These are phyloP conservation scores for Vigna hirtella DNA, from an alignment of 306 rosid species.

Conservation along the genomic window DNA sequence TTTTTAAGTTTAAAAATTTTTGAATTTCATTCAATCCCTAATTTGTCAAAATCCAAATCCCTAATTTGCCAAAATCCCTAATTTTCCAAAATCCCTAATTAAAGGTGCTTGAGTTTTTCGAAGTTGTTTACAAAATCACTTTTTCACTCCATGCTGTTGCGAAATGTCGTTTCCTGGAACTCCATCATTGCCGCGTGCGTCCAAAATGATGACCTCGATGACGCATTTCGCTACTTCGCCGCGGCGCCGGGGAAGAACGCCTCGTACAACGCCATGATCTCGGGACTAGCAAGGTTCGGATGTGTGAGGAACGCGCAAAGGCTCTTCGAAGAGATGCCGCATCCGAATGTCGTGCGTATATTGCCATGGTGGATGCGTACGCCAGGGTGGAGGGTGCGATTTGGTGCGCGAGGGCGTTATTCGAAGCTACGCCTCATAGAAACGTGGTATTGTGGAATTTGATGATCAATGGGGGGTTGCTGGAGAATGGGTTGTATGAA, in stretches of 20 bases:
- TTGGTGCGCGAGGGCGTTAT: slow-evolving; percentile 52
- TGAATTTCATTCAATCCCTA: no score
- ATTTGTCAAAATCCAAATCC: no score
- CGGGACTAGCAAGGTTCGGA: slow-evolving; percentile 51
- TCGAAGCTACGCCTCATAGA: slow-evolving; percentile 51
- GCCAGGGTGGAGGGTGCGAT: slow-evolving; percentile 48
- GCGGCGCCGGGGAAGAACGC: slow-evolving; percentile 51
- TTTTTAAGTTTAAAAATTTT: no score
- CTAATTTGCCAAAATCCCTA: no score
- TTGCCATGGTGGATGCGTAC: slow-evolving; percentile 60
- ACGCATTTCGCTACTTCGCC: slow-evolving; percentile 47
- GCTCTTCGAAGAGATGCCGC: slow-evolving; percentile 57
- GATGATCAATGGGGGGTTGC: slow-evolving; percentile 62
- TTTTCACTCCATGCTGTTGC: slow-evolving; percentile 54
- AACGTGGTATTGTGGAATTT: slow-evolving; percentile 60
- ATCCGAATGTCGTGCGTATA: slow-evolving; percentile 55
- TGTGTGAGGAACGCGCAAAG: slow-evolving; percentile 53
- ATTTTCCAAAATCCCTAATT: no score
- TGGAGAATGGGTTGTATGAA: slow-evolving; percentile 53
- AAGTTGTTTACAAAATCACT: background rate
- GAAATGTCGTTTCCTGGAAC: slow-evolving; percentile 62
- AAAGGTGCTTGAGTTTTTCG: no score
- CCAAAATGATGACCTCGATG: slow-evolving; percentile 54
- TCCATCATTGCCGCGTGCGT: slow-evolving; percentile 56
- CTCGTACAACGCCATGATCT: slow-evolving; percentile 59